These are phyloP conservation scores for Casuarina equisetifolia DNA, from an alignment of 306 rosid genomes.

Conservation along the genomic window DNA sequence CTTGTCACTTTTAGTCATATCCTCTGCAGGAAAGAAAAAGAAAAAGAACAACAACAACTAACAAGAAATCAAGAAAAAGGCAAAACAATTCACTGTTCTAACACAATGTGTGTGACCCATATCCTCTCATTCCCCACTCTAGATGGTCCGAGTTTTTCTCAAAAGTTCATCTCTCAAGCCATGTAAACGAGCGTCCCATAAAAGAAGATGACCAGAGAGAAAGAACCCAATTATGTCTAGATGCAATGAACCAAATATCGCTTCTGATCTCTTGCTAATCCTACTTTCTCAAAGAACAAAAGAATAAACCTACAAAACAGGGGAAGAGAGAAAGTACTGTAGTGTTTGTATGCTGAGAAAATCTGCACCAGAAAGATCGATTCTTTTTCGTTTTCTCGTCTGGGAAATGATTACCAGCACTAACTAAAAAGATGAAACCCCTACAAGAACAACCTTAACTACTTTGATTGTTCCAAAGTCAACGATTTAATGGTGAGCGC, in stretches of 20 bases:
- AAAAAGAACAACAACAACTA: not conserved
- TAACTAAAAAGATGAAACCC: too few relatives aligned
- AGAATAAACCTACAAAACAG: not conserved
- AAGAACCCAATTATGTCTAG: slow-evolving; percentile 5
- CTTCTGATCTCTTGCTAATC: not conserved
- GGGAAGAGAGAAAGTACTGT: not conserved
- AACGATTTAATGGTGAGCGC: not conserved
- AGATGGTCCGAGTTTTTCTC: slow-evolving; percentile 45
- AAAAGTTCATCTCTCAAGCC: slow-evolving; percentile 17
- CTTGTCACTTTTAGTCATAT: slow-evolving; percentile 27
- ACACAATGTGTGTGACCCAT: slow-evolving; percentile 16
- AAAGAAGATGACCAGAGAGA: not conserved
- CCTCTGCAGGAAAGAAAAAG: slow-evolving; percentile 14
- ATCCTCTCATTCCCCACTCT: slow-evolving; percentile 41
- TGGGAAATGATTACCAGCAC: too few relatives aligned
- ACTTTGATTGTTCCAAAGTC: not conserved
- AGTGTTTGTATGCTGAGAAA: slow-evolving; percentile 27
- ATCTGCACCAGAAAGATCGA: not conserved
- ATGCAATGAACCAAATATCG: slow-evolving; percentile 1
- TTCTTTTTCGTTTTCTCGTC: not conserved
- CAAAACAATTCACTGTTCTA: not conserved
- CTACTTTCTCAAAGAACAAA: not conserved
- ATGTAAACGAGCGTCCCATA: not conserved
- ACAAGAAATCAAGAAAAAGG: not conserved
- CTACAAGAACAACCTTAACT: too few relatives aligned